These are phyloP conservation scores for Trichoderma reesei DNA, from an alignment of 495 filamentous ascomycete species.

Conservation along the genomic window DNA sequence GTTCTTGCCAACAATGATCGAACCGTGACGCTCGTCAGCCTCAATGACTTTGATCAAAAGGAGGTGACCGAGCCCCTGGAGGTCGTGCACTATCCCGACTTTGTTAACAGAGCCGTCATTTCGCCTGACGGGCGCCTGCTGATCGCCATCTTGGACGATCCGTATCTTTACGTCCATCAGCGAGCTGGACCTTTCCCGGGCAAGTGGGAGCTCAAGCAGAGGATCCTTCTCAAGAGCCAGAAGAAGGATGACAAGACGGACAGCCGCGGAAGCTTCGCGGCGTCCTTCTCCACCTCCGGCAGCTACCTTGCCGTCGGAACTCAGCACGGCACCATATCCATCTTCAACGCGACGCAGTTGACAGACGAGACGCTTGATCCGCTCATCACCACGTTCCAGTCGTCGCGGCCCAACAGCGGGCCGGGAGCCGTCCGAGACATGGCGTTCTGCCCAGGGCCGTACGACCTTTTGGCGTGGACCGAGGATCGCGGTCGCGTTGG, in stretches of 20 bases:
- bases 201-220: constrained; percentile 29
- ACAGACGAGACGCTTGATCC: constrained; percentile 27
- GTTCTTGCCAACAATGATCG: constrained; percentile 74
- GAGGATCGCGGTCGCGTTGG: constrained; percentile 81
- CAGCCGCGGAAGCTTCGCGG: constrained; percentile 46
- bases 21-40: constrained; percentile 67
- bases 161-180: constrained; percentile 71
- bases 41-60: constrained; percentile 26
- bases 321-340: constrained; percentile 45
- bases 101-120: constrained; percentile 85
- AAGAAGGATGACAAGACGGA: constrained; percentile 33
- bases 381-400: constrained; percentile 37
- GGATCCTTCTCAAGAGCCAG: constrained; percentile 41
- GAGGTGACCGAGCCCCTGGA: constrained; percentile 41
- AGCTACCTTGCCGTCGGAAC: constrained; percentile 46
- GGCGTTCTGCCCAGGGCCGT: constrained; percentile 79
- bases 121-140: constrained; percentile 79
- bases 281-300: constrained; percentile 42
- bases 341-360: constrained; percentile 36
- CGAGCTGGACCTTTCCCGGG: constrained; percentile 7
- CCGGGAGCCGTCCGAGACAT: constrained; percentile 82
- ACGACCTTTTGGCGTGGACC: constrained; percentile 87
- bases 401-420: constrained; percentile 48
- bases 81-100: constrained; percentile 60
- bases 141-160: constrained; percentile 76